Conservation (phyloP, 2,329 filamentous ascomycete species). For the Periconia macrospinosa region DNA sequence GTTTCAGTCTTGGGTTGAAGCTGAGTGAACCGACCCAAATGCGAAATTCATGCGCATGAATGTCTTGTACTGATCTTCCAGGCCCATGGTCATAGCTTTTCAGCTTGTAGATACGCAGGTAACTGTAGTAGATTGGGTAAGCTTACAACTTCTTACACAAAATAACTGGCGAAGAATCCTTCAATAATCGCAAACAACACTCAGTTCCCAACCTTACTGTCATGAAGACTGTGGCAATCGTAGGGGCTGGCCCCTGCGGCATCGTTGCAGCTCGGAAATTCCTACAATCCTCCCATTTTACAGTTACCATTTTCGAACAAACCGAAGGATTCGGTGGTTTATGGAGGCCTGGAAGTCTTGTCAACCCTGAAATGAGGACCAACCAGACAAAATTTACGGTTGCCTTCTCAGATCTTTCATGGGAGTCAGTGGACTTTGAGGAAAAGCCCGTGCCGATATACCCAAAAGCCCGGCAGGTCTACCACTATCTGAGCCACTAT, state of each 20-base stretch:
- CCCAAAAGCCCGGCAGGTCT: conserved; percentile 73
- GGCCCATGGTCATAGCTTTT: too few species aligned
- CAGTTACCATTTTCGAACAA: conserved; percentile 69
- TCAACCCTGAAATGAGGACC: conserved; percentile 57
- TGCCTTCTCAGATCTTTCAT: conserved; percentile 62
- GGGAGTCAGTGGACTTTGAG: conserved; percentile 52
- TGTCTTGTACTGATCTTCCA: too few species aligned
- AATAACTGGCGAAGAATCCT: too few species aligned
- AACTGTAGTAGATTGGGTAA: too few species aligned
- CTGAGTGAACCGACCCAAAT: too few species aligned
- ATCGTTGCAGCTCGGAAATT: conserved; percentile 62
- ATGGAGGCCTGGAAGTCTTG: conserved; percentile 55
- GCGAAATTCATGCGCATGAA: too few species aligned
- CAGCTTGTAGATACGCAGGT: too few species aligned
- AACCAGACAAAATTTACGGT: conserved; percentile 78
- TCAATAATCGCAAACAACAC: too few species aligned
- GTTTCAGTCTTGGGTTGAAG: too few species aligned
- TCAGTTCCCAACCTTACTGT: too few species aligned
- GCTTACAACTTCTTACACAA: too few species aligned
- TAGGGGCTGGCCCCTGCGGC: conserved; percentile 44
- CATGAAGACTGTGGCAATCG: conserved; percentile 18
- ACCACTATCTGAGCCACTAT: conserved; percentile 68
- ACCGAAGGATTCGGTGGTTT: conserved; percentile 67
- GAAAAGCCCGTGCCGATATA: conserved; percentile 58
- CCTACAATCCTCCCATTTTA: conserved; percentile 61